Percentiles rank a stretch among this genome's conserved stretches.
Conservation (phyloP, 176 grass and related monocot species). For the Panicum miliaceum region DNA sequence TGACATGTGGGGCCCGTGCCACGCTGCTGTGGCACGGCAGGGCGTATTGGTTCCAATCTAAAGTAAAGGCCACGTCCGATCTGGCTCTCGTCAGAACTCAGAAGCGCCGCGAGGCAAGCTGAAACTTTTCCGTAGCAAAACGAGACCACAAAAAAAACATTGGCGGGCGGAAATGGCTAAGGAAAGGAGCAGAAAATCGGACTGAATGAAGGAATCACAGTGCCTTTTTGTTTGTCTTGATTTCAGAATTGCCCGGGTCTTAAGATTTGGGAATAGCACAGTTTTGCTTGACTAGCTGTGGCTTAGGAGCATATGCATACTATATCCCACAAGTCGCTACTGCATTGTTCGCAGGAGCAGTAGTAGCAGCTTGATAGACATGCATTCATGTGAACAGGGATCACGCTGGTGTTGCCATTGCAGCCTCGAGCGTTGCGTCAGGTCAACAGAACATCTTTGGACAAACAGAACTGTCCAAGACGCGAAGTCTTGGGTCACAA, state of each 20-base stretch:
- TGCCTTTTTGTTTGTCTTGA: not conserved
- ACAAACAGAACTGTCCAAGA: not conserved
- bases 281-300: not conserved
- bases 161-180: too few relatives aligned
- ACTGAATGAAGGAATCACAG: too few relatives aligned
- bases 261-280: not conserved
- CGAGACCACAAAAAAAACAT: too few relatives aligned
- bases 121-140: too few relatives aligned
- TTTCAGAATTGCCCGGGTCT: not conserved
- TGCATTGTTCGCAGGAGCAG: not conserved
- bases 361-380: not conserved
- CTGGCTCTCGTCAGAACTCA: too few relatives aligned
- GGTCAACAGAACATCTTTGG: not conserved
- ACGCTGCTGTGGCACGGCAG: too few relatives aligned
- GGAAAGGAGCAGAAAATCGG: too few relatives aligned
- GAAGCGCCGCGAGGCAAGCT: too few relatives aligned
- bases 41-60: too few relatives aligned
- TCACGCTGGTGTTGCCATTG: not conserved
- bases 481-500: not conserved
- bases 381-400: not conserved
- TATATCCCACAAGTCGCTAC: too few relatives aligned
- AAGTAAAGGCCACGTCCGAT: too few relatives aligned
- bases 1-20: too few relatives aligned
- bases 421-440: not conserved
- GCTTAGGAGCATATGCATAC: not conserved